Percentiles rank a stretch among this genome's conserved stretches.
phyloP scores from a whole-genome alignment of 495 filamentous ascomycete species.

The Filosporella fistucella region DNA sequence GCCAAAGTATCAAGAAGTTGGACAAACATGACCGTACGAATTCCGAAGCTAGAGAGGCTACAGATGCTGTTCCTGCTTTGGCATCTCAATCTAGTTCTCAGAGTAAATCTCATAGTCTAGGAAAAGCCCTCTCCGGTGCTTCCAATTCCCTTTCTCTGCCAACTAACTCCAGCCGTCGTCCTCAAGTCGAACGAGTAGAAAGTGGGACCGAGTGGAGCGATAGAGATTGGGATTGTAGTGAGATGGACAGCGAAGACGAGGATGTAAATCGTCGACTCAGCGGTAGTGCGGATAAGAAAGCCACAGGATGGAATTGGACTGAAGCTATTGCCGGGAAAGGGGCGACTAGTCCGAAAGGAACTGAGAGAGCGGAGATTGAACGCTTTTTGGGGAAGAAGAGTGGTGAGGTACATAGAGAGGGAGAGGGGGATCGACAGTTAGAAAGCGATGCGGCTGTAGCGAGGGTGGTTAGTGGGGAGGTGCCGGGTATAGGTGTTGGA shows the following conservation, averaged over 20 bases:
- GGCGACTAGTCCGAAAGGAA: constrained; percentile 15
- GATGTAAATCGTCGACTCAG: too few species aligned
- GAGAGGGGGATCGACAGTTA: background rate
- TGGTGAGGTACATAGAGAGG: background rate
- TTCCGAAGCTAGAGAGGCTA: constrained; percentile 34
- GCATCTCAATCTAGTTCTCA: constrained; percentile 13
- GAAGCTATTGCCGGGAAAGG: constrained; percentile 49
- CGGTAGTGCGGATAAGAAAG: too few species aligned
- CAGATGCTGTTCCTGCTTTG: constrained; percentile 32
- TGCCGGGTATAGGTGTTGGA: constrained; percentile 9
- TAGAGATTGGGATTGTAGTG: constrained; percentile 46
- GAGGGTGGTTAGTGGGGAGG: constrained; percentile 12
- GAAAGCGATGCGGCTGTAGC: constrained; percentile 12
- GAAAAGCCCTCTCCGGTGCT: constrained; percentile 2
- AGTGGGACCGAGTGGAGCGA: constrained; percentile 49
- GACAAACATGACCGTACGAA: constrained; percentile 25
- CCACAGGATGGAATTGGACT: constrained; percentile 46
- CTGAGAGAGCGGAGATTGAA: constrained; percentile 13
- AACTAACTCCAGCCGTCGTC: background rate
- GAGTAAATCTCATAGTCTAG: constrained; percentile 10
- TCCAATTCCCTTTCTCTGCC: background rate
- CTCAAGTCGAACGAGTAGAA: constrained; percentile 6
- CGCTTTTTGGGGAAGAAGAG: constrained; percentile 12
- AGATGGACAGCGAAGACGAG: constrained; percentile 39
- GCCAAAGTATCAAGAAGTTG: constrained; percentile 1